phyloP scores from a whole-genome alignment of 2,329 filamentous ascomycete genomes.

The Anisogramma anomala region DNA sequence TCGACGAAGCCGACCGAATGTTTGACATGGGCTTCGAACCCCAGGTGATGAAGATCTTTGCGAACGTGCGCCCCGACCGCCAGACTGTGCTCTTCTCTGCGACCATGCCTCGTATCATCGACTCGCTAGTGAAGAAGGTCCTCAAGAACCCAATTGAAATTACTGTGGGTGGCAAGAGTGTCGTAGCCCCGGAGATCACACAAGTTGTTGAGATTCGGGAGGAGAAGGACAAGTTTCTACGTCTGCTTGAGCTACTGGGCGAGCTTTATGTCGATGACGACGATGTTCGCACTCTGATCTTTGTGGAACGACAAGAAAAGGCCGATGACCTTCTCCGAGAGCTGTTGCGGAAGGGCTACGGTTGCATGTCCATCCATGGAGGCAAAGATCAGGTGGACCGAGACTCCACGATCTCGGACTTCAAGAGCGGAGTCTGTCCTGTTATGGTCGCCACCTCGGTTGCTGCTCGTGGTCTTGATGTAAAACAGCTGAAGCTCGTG shows the following conservation, averaged over 20 bases:
- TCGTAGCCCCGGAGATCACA: constrained; percentile 82
- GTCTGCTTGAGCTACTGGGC: constrained; percentile 75
- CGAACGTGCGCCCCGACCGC: constrained; percentile 79
- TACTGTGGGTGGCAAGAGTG: constrained; percentile 76
- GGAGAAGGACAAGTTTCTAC: constrained; percentile 72
- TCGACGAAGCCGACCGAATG: constrained; percentile 97
- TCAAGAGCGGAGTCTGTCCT: constrained; percentile 82
- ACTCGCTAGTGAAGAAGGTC: constrained; percentile 79
- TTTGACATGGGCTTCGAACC: constrained; percentile 99
- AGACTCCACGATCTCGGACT: constrained; percentile 83
- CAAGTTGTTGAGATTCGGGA: constrained; percentile 83
- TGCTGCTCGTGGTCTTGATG: constrained; percentile 86
- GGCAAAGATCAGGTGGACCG: constrained; percentile 90
- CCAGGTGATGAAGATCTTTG: constrained; percentile 93
- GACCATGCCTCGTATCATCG: constrained; percentile 90
- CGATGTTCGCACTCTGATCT: constrained; percentile 79
- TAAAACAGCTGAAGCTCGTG: constrained; percentile 90
- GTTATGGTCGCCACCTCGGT: constrained; percentile 92
- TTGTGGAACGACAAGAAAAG: constrained; percentile 85
- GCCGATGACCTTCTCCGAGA: constrained; percentile 70
- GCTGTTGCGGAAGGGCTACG: constrained; percentile 72
- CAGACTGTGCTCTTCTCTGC: constrained; percentile 95
- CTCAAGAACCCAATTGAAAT: constrained; percentile 81
- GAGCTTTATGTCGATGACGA: constrained; percentile 79
- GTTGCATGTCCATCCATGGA: constrained; percentile 86